These are phyloP conservation scores for Pythium aphanidermatum DNA, from an alignment of 352 stramenopile genomes.

Conservation along the genomic window DNA sequence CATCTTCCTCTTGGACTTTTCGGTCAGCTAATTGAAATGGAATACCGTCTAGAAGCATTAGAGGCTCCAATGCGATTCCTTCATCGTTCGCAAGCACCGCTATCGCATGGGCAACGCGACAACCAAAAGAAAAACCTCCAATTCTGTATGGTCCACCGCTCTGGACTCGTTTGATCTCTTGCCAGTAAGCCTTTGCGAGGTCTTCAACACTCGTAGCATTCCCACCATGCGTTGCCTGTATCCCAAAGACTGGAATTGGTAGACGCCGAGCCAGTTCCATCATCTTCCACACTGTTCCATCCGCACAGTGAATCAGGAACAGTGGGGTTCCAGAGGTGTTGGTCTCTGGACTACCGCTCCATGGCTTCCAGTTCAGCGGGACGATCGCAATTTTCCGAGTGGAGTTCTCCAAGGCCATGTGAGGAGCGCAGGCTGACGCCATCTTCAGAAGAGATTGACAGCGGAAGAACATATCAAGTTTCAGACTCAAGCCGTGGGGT, in stretches of 20 bases:
- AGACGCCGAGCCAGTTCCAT: slow-evolving; percentile 37
- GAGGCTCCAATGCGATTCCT: slow-evolving; percentile 23
- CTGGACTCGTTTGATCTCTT: slow-evolving; percentile 26
- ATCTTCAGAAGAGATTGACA: slow-evolving; percentile 35
- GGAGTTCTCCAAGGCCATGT: slow-evolving; percentile 4
- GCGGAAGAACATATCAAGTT: slow-evolving; percentile 44
- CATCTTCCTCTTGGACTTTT: slow-evolving; percentile 5
- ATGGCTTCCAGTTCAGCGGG: slow-evolving; percentile 30
- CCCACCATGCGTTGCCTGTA: slow-evolving; percentile 22
- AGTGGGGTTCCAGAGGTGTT: slow-evolving; percentile 7
- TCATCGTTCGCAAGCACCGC: slow-evolving; percentile 21
- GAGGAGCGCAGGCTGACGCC: slow-evolving; percentile 13
- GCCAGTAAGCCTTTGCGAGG: slow-evolving; percentile 35
- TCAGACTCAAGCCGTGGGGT: slow-evolving; percentile 32
- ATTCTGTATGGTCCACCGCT: slow-evolving; percentile 30
- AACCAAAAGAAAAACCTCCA: slow-evolving; percentile 60
- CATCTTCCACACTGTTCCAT: slow-evolving; percentile 55
- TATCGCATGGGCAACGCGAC: slow-evolving; percentile 42
- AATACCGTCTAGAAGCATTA: slow-evolving; percentile 38
- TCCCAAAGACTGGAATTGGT: slow-evolving; percentile 28
- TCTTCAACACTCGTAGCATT: slow-evolving; percentile 21
- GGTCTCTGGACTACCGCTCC: background rate
- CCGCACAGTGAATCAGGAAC: slow-evolving; percentile 50
- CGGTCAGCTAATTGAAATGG: slow-evolving; percentile 17
- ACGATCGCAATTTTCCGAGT: slow-evolving; percentile 18